Conservation (phyloP, 176 grass and related monocot species). For the Lolium rigidum region DNA sequence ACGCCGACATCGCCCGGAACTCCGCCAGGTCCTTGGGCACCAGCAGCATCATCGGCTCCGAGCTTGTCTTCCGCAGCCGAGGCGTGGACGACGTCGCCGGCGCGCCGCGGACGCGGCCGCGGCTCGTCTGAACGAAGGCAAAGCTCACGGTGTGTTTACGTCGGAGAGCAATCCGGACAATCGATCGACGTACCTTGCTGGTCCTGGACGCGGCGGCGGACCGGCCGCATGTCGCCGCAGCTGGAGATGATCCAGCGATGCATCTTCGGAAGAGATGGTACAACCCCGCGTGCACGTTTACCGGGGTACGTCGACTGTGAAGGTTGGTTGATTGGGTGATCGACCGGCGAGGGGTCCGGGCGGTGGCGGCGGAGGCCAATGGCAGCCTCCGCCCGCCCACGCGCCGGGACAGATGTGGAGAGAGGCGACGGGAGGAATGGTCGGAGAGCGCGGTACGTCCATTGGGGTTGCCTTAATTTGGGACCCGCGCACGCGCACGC, state of each 20-base stretch:
- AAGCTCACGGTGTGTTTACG: too few relatives aligned
- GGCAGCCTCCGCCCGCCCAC: slow-evolving; percentile 57
- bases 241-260: slow-evolving; percentile 49
- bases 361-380: slow-evolving; percentile 46
- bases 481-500: neutral
- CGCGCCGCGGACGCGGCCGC: neutral
- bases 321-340: neutral
- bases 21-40: slow-evolving; percentile 78
- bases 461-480: slow-evolving; percentile 41
- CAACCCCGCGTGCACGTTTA: neutral
- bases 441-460: neutral
- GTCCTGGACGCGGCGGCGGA: slow-evolving; percentile 35
- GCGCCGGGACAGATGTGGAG: slow-evolving; percentile 10
- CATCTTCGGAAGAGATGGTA: slow-evolving; percentile 22
- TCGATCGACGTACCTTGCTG: slow-evolving; percentile 43
- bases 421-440: slow-evolving; percentile 29
- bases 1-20: slow-evolving; percentile 60
- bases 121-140: slow-evolving; percentile 11
- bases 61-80: slow-evolving; percentile 57
- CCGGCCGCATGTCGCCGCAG: slow-evolving; percentile 50
- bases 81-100: slow-evolving; percentile 22
- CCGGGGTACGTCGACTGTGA: neutral
- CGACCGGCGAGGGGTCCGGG: neutral
- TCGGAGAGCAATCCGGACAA: too few relatives aligned
- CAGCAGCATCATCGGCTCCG: slow-evolving; percentile 50